Evolutionary conservation across 2,329 filamentous ascomycete species (phyloP).

Genomic region (Fusarium multiceps): DNA sequence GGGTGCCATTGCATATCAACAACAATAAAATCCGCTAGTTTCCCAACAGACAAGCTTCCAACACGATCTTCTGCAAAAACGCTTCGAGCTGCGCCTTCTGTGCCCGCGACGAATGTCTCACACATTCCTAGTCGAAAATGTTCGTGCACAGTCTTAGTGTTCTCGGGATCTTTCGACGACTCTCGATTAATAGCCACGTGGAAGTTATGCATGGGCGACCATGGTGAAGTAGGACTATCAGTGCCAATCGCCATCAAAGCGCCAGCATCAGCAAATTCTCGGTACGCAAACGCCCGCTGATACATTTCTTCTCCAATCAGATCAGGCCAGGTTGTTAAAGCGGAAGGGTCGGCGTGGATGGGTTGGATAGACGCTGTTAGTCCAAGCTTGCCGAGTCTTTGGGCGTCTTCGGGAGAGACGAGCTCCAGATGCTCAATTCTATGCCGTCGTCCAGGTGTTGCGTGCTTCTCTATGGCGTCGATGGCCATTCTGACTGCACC

Average conservation of each 20-base stretch:
- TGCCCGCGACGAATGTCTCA: conserved; percentile 60
- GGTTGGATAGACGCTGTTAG: conserved; percentile 68
- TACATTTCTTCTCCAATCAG: conserved; percentile 64
- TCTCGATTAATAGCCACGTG: conserved; percentile 68
- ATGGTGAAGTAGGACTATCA: conserved; percentile 67
- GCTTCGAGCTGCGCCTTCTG: conserved; percentile 62
- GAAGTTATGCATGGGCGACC: conserved; percentile 62
- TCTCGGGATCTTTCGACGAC: conserved; percentile 59
- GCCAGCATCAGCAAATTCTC: conserved; percentile 65
- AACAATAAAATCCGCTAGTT: conserved; percentile 64
- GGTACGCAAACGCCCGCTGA: conserved; percentile 68
- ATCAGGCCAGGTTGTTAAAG: conserved; percentile 67
- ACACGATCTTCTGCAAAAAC: conserved; percentile 61
- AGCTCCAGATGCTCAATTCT: conserved; percentile 73
- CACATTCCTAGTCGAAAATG: conserved; percentile 62
- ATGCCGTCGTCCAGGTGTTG: conserved; percentile 60
- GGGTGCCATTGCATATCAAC: conserved; percentile 61
- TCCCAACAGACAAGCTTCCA: conserved; percentile 62
- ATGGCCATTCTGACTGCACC: conserved; percentile 66
- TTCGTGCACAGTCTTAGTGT: conserved; percentile 58
- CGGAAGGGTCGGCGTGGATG: conserved; percentile 67
- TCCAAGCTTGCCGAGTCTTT: conserved; percentile 64
- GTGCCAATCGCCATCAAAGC: conserved; percentile 65
- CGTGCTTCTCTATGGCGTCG: conserved; percentile 59
- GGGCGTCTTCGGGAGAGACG: conserved; percentile 63